Evolutionary conservation across 2,329 filamentous ascomycete genomes (phyloP).

Genomic region (Metarhizium album): DNA sequence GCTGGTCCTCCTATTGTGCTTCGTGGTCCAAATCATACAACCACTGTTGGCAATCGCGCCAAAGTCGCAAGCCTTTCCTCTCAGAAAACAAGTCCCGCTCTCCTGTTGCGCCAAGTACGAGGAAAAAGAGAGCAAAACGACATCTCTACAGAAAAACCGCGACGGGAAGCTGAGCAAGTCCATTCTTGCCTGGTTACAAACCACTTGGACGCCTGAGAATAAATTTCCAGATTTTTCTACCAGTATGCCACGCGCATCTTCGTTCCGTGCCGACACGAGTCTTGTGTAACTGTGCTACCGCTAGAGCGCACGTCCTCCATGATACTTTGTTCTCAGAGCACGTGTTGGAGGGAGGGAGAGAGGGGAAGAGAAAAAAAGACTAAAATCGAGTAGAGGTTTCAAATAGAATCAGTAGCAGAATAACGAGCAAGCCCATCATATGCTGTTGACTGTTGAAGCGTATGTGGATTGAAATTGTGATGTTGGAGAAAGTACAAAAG

Average conservation of each 20-base stretch:
- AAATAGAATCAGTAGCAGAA: constrained; percentile 1
- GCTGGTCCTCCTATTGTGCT: background rate
- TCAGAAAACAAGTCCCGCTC: background rate
- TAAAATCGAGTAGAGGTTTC: constrained; percentile 8
- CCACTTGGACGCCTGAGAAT: background rate
- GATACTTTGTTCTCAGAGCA: constrained; percentile 2
- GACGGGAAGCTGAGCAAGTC: background rate
- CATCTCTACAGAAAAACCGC: constrained; percentile 1
- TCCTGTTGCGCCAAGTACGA: constrained; percentile 2
- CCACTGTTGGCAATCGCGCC: background rate
- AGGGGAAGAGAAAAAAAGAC: constrained; percentile 2
- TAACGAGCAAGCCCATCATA: background rate
- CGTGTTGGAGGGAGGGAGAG: background rate
- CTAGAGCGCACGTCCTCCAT: constrained; percentile 2
- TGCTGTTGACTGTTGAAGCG: constrained; percentile 1
- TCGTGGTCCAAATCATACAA: constrained; percentile 4
- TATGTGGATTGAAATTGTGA: constrained; percentile 1
- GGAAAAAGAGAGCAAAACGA: background rate
- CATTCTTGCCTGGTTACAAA: background rate
- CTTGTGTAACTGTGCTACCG: background rate
- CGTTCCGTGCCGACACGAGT: background rate
- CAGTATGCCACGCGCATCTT: background rate
- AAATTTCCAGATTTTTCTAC: background rate
- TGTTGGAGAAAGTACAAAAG: background rate
- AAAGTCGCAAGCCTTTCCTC: background rate